Base-by-base conservation (phyloP, 495 filamentous ascomycete genomes). In the Friedmanniomyces endolithicus region DNA sequence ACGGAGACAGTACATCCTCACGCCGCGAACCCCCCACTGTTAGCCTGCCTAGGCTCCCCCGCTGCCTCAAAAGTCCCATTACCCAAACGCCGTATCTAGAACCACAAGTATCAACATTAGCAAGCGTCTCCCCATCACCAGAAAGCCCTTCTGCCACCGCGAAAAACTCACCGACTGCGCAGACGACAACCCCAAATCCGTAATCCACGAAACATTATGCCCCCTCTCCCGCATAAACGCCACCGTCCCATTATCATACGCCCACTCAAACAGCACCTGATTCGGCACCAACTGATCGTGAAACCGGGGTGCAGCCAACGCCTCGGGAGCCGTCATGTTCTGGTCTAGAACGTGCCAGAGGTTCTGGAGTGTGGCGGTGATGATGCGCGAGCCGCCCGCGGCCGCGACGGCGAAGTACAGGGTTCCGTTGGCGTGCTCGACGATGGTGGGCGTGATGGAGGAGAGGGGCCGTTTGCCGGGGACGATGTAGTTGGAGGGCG, bases 341-440 rank as follows among this genome's bases (percentile, higher is more conserved):
- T 78, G 74, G 53, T 90, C 86, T 0, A 96, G 71, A 6, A 86
- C 72, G 62, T 87, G 75, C 62, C 83, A 83, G 22, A 90, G 75
- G 50, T 79, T 81, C 67, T 92, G 87, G 43, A 88, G 75, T 0
- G 85, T 90, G 0, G 86, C 72, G 0, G 87, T 94, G 68, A 90
- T 90, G 65, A 95, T 96, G 6, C 86, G 77, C n/a, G 81, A 86
- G 7, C 90, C 90, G 22, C 90, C 90, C 0, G 89, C 88, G 0
- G 87, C 80, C 1, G 87, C 90, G 16, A 85, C 78, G 17, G 81
- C 72, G 56, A 87, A 74, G 60, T 84, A 86, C 2, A 94, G 66
- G 2, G 74, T 75, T 2, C 79, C 77, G 62, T 90, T 81, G n/a
- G 77, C 64, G 29, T 76, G 73, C 52, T 85, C 83, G 35, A 84